Evolutionary conservation across 2,329 filamentous ascomycete genomes (phyloP).

Genomic region (Chaetomiaceae sp.): DNA sequence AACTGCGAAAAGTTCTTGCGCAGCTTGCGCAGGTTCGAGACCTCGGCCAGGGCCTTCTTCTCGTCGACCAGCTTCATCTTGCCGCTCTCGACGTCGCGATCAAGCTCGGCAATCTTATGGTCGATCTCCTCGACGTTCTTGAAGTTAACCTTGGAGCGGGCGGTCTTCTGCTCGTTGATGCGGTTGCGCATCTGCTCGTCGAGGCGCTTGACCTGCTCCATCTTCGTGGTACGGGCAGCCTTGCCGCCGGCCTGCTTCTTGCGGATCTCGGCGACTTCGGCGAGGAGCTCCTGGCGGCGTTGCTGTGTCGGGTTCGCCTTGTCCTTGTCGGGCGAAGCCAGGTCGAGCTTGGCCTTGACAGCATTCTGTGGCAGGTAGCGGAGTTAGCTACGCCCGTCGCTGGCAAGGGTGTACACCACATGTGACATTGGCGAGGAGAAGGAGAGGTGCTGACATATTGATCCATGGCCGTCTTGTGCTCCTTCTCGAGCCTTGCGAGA

Average conservation of each 20-base stretch:
- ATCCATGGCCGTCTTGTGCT: conserved; percentile 70
- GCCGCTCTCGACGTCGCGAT: conserved; percentile 80
- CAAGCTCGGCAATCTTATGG: conserved; percentile 69
- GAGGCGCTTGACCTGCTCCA: conserved; percentile 87
- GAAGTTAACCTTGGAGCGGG: conserved; percentile 73
- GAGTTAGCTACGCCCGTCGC: neutral
- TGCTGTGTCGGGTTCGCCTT: conserved; percentile 75
- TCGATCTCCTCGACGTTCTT: conserved; percentile 87
- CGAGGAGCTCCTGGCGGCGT: conserved; percentile 77
- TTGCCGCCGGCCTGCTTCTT: conserved; percentile 85
- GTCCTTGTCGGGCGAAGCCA: conserved; percentile 65
- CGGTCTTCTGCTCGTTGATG: conserved; percentile 79
- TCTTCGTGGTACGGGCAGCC: conserved; percentile 66
- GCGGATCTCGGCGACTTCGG: conserved; percentile 76
- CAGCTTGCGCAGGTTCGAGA: conserved; percentile 76
- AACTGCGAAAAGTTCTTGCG: conserved; percentile 87
- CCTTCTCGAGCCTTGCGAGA: conserved; percentile 78
- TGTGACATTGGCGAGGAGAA: too few species aligned
- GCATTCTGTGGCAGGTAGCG: conserved; percentile 56
- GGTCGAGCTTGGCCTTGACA: conserved; percentile 81
- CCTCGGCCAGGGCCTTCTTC: conserved; percentile 83
- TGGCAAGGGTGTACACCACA: neutral
- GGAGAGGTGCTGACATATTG: conserved; percentile 15
- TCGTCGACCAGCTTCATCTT: conserved; percentile 95
- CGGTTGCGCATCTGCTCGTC: conserved; percentile 84